phyloP scores from a whole-genome alignment of 345 rosid species.

The rapeseed (Brassica napus) region Da-Ae NC_063444.1:50194501-50195000 shows the following conservation, averaged over 20 bases:
- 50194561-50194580: background rate
- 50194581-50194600: slow-evolving; percentile 24
- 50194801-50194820: slow-evolving; percentile 94
- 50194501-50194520: background rate
- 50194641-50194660: slow-evolving; percentile 21
- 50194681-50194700: slow-evolving; percentile 19
- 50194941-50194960: slow-evolving; percentile 84
- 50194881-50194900: slow-evolving; percentile 76
- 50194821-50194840: slow-evolving; percentile 87
- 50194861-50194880: slow-evolving; percentile 44
- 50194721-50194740: slow-evolving; percentile 99
- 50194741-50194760: slow-evolving; percentile 97
- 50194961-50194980: slow-evolving; percentile 98
- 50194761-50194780: slow-evolving; percentile 86
- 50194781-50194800: slow-evolving; percentile 92
- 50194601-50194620: background rate
- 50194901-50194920: slow-evolving; percentile 93
- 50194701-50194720: slow-evolving; percentile 95
- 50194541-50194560: background rate
- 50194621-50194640: slow-evolving; percentile 22
- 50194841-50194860: slow-evolving; percentile 60
- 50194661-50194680: no score
- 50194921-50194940: slow-evolving; percentile 94
- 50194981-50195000: slow-evolving; percentile 91
- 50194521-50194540: background rate